phyloP scores from a whole-genome alignment of 2,329 filamentous ascomycete species.

The Arthrobotrys pseudoclavata region DNA sequence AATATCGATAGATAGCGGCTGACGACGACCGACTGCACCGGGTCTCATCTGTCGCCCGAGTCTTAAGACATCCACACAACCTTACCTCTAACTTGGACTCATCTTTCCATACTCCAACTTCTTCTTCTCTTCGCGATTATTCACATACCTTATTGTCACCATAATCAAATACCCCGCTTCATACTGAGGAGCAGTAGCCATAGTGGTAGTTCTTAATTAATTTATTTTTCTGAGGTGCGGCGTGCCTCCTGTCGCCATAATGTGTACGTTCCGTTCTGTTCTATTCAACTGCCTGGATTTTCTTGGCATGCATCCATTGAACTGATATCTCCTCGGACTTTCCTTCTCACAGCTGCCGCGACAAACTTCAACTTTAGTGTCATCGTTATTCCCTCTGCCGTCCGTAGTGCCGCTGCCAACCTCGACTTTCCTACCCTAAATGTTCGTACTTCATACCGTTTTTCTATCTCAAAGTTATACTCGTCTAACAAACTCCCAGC shows the following conservation, averaged over 20 bases:
- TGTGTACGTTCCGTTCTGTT: slow-evolving; percentile 37
- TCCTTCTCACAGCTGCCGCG: slow-evolving; percentile 31
- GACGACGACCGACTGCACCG: slow-evolving; percentile 38
- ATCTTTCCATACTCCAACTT: background rate
- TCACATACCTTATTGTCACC: background rate
- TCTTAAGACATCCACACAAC: slow-evolving; percentile 19
- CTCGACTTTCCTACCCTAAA: slow-evolving; percentile 57
- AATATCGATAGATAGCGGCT: slow-evolving; percentile 20
- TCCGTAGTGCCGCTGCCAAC: slow-evolving; percentile 17
- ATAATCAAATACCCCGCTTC: background rate
- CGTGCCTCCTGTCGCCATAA: slow-evolving; percentile 36
- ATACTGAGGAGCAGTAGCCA: background rate
- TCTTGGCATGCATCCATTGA: slow-evolving; percentile 34
- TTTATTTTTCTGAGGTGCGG: slow-evolving; percentile 16
- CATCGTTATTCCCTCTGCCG: slow-evolving; percentile 52
- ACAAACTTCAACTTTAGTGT: slow-evolving; percentile 57
- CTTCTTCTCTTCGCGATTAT: background rate
- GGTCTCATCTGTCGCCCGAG: slow-evolving; percentile 25
- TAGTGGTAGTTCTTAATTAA: background rate
- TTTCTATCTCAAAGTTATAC: background rate
- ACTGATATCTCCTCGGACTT: slow-evolving; percentile 7
- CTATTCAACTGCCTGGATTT: background rate
- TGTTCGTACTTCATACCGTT: slow-evolving; percentile 30
- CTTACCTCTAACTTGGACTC: background rate
- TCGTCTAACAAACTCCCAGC: slow-evolving; percentile 31